A percentile compares a stretch with the other conserved stretches of the same genome.
phyloP scores from a whole-genome alignment of 208 protist genomes.

The Wallacemonas collosoma region DNA sequence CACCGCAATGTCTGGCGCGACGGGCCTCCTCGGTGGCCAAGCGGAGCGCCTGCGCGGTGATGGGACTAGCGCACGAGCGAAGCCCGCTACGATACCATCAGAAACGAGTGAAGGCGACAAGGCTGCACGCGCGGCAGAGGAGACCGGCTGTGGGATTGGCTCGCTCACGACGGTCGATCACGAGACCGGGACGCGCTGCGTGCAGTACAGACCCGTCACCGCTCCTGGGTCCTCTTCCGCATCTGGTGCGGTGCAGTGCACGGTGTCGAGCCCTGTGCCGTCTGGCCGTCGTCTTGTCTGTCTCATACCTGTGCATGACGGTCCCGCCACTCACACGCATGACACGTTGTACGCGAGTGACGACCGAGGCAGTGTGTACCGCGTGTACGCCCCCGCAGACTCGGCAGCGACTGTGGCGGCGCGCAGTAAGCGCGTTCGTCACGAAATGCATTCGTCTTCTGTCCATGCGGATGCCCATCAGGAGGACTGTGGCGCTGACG shows the following conservation, averaged over 20 bases:
- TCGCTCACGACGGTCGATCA: slow-evolving; percentile 42
- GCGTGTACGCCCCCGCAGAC: slow-evolving; percentile 11
- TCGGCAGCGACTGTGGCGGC: not conserved
- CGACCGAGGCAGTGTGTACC: slow-evolving; percentile 32
- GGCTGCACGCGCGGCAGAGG: not conserved
- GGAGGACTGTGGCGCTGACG: not conserved
- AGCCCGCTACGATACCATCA: not conserved
- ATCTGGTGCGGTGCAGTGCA: not conserved
- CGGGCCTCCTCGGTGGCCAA: slow-evolving; percentile 14
- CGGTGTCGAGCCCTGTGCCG: slow-evolving; percentile 11
- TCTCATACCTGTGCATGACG: not conserved
- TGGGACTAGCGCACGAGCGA: slow-evolving; percentile 25
- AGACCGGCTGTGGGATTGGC: slow-evolving; percentile 15
- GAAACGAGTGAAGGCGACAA: not conserved
- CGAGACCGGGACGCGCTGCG: slow-evolving; percentile 30
- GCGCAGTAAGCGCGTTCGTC: slow-evolving; percentile 15
- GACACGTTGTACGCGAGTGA: slow-evolving; percentile 31
- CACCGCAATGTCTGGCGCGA: not conserved
- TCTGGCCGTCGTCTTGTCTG: slow-evolving; percentile 10
- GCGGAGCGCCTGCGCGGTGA: slow-evolving; percentile 27
- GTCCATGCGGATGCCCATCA: not conserved
- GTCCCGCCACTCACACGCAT: not conserved
- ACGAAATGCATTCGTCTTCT: not conserved
- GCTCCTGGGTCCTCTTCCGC: not conserved
- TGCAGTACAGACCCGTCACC: slow-evolving; percentile 18